These are phyloP conservation scores for Backusella circina DNA, from an alignment of 192 early-diverging fungal species.

Conservation along the genomic window DNA sequence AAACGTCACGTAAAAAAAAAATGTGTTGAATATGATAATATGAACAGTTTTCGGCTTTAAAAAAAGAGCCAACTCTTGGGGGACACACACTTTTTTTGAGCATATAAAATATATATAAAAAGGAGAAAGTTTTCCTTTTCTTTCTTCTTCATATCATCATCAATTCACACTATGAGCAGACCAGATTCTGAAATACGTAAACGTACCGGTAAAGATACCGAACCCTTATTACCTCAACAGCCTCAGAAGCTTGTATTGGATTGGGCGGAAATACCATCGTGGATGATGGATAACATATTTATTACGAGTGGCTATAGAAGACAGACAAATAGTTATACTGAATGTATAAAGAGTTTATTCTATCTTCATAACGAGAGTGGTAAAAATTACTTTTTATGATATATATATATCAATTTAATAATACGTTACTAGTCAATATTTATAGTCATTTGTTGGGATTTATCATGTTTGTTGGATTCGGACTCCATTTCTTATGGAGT, in stretches of 20 bases:
- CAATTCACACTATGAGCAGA: background rate
- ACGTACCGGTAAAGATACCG: background rate
- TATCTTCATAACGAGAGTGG: slow-evolving; percentile 94
- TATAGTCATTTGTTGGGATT: slow-evolving; percentile 82
- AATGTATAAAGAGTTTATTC: slow-evolving; percentile 70
- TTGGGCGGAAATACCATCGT: slow-evolving; percentile 59
- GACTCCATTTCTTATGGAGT: slow-evolving; percentile 43
- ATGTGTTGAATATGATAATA: too few relatives aligned
- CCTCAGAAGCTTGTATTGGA: slow-evolving; percentile 2
- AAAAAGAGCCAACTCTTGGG: background rate
- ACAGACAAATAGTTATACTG: slow-evolving; percentile 67
- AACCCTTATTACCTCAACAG: background rate
- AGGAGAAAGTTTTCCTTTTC: background rate
- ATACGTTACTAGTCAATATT: slow-evolving; percentile 68
- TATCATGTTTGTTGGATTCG: slow-evolving; percentile 49
- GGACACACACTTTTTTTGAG: too few relatives aligned
- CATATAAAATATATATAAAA: background rate
- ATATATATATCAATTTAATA: background rate
- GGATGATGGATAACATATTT: slow-evolving; percentile 82
- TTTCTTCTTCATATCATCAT: background rate
- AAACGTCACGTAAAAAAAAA: too few relatives aligned
- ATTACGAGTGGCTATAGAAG: slow-evolving; percentile 82
- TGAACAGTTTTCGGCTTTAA: background rate
- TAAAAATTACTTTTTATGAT: slow-evolving; percentile 14
- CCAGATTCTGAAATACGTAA: background rate